phyloP scores from a whole-genome alignment of 1,284 basidiomycete species.

The Sporisorium iseilematis-ciliati region DNA sequence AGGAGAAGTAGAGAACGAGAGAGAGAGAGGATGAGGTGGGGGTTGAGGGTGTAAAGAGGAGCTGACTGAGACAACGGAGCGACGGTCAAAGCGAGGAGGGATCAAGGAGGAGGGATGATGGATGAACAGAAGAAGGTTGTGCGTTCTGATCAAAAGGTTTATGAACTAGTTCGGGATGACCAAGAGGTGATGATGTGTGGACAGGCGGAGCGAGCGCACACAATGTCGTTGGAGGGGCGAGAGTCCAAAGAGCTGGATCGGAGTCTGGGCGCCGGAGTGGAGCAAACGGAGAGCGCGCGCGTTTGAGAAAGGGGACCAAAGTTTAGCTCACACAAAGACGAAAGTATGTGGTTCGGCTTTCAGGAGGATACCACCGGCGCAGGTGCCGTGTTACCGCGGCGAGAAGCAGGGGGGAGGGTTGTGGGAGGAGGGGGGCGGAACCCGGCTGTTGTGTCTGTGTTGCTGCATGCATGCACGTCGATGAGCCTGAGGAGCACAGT shows the following conservation, averaged over 20 bases:
- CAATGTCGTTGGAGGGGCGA: not conserved
- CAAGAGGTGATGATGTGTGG: not conserved
- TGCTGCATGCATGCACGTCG: not conserved
- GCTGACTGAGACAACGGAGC: not conserved
- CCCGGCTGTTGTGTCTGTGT: not conserved
- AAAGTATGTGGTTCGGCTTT: constrained; percentile 1
- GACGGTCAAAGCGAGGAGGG: not conserved
- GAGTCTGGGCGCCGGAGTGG: not conserved
- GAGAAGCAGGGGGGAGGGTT: not conserved
- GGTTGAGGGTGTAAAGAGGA: not conserved
- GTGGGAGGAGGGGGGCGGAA: not conserved
- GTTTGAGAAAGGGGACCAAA: not conserved
- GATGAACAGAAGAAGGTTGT: not conserved
- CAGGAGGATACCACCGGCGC: not conserved
- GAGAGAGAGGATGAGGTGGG: not conserved
- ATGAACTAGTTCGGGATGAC: not conserved
- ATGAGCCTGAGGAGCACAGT: not conserved
- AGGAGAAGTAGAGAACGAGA: too few species aligned
- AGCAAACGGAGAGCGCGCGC: not conserved
- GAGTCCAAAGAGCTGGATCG: not conserved
- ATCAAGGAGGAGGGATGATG: not conserved
- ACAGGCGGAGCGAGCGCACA: not conserved
- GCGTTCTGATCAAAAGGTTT: not conserved
- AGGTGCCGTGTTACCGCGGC: constrained; percentile 4
- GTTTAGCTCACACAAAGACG: too few species aligned